These are phyloP conservation scores for Phytophthora pseudosyringae DNA, from an alignment of 352 stramenopile genomes.

Conservation along the genomic window DNA sequence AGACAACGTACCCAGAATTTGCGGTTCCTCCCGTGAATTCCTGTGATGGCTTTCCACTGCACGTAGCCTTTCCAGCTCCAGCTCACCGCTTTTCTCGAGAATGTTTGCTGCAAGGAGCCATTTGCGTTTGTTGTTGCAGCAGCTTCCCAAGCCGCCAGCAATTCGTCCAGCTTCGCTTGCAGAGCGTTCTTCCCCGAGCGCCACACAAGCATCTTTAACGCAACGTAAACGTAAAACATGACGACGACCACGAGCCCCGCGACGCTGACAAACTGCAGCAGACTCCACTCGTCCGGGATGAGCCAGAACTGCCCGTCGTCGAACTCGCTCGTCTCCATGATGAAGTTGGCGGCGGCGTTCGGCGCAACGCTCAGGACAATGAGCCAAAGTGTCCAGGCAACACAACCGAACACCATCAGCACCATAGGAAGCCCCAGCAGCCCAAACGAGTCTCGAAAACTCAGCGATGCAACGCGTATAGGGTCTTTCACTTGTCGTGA, in stretches of 20 bases:
- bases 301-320: slow-evolving; percentile 38
- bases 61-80: slow-evolving; percentile 15
- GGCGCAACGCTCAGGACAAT: slow-evolving; percentile 33
- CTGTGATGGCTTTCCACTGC: slow-evolving; percentile 24
- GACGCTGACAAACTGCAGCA: slow-evolving; percentile 20
- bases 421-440: slow-evolving; percentile 13
- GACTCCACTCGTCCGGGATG: slow-evolving; percentile 25
- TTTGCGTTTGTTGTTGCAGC: not conserved
- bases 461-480: no score
- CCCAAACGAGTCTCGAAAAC: slow-evolving; percentile 20
- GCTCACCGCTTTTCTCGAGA: not conserved
- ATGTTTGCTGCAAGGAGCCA: not conserved
- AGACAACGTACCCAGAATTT: slow-evolving; percentile 48
- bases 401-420: slow-evolving; percentile 12
- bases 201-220: slow-evolving; percentile 27
- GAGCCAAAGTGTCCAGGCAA: slow-evolving; percentile 32
- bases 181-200: slow-evolving; percentile 18
- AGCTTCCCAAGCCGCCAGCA: slow-evolving; percentile 2
- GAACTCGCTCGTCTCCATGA: slow-evolving; percentile 37
- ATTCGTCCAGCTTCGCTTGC: slow-evolving; percentile 1
- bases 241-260: slow-evolving; percentile 10
- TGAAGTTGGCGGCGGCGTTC: slow-evolving; percentile 31
- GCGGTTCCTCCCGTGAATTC: slow-evolving; percentile 35
- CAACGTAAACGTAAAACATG: slow-evolving; percentile 16
- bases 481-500: no score